Percentiles rank a stretch among this genome's conserved stretches.
Evolutionary conservation across 192 early-diverging fungal species (phyloP).

Genomic region (Umbelopsis ramanniana): DNA sequence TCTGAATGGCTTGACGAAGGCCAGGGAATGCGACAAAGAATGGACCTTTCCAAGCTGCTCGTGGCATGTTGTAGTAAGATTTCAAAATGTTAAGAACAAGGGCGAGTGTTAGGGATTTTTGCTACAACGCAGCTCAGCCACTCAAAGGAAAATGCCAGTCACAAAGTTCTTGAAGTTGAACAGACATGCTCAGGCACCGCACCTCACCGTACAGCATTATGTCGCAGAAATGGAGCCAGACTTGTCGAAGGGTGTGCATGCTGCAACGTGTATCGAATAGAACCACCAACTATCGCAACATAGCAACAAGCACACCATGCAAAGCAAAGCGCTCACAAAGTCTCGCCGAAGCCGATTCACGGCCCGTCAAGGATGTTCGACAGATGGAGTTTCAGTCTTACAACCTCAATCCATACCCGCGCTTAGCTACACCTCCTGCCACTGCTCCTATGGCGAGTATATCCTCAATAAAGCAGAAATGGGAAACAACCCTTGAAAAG

Average conservation of each 20-base stretch:
- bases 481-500: slow-evolving; percentile 31
- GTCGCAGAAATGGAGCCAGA: neutral
- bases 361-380: slow-evolving; percentile 16
- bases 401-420: slow-evolving; percentile 44
- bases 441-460: slow-evolving; percentile 31
- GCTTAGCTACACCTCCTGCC: slow-evolving; percentile 30
- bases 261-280: neutral
- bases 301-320: neutral
- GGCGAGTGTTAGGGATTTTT: neutral
- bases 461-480: slow-evolving; percentile 34
- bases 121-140: neutral
- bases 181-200: neutral
- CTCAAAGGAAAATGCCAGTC: neutral
- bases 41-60: slow-evolving; percentile 75
- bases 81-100: neutral
- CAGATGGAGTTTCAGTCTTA: slow-evolving; percentile 5
- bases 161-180: neutral
- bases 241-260: neutral
- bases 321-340: slow-evolving; percentile 6
- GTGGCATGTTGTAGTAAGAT: slow-evolving; percentile 46
- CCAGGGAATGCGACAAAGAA: slow-evolving; percentile 62
- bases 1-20: slow-evolving; percentile 61
- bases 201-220: neutral
- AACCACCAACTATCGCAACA: neutral
- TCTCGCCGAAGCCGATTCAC: slow-evolving; percentile 24